Percentiles rank a stretch among this genome's conserved stretches.
phyloP scores from a whole-genome alignment of 2,329 filamentous ascomycete species.

The Grosmannia penicillata region DNA sequence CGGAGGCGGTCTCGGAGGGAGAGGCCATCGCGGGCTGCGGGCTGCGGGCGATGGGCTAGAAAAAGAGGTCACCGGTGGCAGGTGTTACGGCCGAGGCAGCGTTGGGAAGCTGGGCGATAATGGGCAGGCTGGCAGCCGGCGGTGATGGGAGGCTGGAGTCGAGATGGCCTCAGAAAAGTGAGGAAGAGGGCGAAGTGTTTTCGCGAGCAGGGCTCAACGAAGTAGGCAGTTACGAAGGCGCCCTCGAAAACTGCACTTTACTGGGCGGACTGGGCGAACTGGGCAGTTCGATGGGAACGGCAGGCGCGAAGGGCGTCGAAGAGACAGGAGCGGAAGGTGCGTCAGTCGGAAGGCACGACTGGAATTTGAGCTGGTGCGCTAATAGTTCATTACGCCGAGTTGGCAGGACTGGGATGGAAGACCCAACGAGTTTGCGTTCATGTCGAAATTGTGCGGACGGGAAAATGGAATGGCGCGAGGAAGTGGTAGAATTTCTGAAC shows the following conservation, averaged over 20 bases:
- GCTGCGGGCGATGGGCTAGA: neutral
- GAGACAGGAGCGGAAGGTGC: neutral
- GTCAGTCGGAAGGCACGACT: neutral
- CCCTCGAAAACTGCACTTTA: neutral
- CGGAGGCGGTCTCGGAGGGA: constrained; percentile 1
- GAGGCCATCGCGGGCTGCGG: constrained; percentile 1
- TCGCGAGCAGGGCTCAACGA: neutral
- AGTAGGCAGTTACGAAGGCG: neutral
- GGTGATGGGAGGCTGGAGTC: too few species aligned
- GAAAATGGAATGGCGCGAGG: too few species aligned
- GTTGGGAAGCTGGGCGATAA: too few species aligned
- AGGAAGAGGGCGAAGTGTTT: neutral
- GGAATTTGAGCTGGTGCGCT: neutral
- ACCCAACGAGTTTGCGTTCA: too few species aligned
- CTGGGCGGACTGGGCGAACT: constrained; percentile 1
- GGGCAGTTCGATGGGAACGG: neutral
- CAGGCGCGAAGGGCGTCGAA: neutral
- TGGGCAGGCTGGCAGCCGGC: too few species aligned
- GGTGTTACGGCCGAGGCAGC: neutral
- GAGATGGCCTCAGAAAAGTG: too few species aligned
- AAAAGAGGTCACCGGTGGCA: neutral
- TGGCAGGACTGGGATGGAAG: too few species aligned
- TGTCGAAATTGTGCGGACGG: too few species aligned
- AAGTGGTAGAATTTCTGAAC: too few species aligned
- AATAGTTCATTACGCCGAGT: neutral